phyloP scores from a whole-genome alignment of 2,329 filamentous ascomycete genomes.

The Trichoderma sp. region DNA sequence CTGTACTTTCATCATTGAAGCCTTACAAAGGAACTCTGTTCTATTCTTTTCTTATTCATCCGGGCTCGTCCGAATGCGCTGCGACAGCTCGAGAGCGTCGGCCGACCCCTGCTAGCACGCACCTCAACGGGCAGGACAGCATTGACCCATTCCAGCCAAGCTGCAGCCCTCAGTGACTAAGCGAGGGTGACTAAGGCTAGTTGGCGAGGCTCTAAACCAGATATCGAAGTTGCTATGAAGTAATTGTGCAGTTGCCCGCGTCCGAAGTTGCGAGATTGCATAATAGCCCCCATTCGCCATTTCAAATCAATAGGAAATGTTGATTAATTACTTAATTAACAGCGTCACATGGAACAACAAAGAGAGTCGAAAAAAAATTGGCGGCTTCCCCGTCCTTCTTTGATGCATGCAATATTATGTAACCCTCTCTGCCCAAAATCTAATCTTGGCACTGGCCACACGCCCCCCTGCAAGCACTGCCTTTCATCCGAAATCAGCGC shows the following conservation, averaged over 20 bases:
- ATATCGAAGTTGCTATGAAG: neutral
- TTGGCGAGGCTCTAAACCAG: neutral
- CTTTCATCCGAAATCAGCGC: conserved; percentile 21
- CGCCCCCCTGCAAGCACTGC: neutral
- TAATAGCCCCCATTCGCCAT: neutral
- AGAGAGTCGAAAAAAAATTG: neutral
- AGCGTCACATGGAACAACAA: neutral
- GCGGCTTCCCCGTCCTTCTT: neutral
- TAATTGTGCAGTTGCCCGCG: neutral
- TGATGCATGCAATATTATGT: neutral
- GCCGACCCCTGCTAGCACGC: too few relatives aligned
- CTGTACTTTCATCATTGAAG: neutral
- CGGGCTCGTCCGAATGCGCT: neutral
- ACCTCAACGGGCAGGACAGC: neutral
- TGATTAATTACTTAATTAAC: neutral
- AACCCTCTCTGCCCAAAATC: neutral
- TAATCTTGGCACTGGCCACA: conserved; percentile 9
- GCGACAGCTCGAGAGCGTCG: too few relatives aligned
- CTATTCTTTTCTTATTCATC: neutral
- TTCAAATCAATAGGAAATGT: neutral
- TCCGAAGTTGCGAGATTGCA: neutral
- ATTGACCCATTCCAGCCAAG: neutral
- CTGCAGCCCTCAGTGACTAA: neutral
- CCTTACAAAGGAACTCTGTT: neutral
- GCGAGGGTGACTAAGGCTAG: neutral